Evolutionary conservation across 495 filamentous ascomycete genomes (phyloP).

Genomic region (Neurospora sublineolata): DNA sequence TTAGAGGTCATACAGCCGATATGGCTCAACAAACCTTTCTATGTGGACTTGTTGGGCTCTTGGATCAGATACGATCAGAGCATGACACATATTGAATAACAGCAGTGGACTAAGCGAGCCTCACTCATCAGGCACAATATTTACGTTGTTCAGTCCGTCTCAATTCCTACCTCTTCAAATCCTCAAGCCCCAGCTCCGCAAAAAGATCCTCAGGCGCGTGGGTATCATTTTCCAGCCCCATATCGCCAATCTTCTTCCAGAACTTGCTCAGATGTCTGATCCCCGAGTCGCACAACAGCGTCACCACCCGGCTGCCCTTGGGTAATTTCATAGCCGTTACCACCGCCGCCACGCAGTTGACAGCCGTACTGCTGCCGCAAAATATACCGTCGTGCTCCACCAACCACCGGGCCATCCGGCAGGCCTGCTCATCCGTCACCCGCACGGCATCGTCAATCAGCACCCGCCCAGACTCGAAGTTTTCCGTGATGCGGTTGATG

Average conservation of each 20-base stretch:
- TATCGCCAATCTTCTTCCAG: constrained; percentile 69
- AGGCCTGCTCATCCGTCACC: constrained; percentile 84
- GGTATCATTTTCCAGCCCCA: constrained; percentile 41
- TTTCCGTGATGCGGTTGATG: constrained; percentile 81
- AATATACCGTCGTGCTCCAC: constrained; percentile 96
- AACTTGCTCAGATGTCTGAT: constrained; percentile 88
- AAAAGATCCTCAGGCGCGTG: constrained; percentile 20
- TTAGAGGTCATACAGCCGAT: background rate
- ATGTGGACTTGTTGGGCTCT: background rate
- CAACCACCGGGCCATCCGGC: constrained; percentile 86
- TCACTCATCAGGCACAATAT: background rate
- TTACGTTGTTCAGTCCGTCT: background rate
- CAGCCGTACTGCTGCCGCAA: constrained; percentile 82
- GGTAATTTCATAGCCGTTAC: constrained; percentile 60
- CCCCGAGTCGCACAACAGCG: constrained; percentile 83
- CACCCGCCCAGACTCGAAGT: constrained; percentile 76
- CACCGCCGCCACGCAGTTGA: constrained; percentile 90
- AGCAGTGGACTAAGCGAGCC: background rate
- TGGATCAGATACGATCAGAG: background rate
- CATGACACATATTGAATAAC: background rate
- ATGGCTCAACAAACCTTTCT: background rate
- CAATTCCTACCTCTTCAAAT: constrained; percentile 6
- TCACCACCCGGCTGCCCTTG: constrained; percentile 68
- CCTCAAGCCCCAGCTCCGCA: constrained; percentile 23
- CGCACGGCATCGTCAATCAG: constrained; percentile 82